Base-by-base conservation (phyloP, 2,329 filamentous ascomycete species). In the Trichocomaceae sp. region DNA sequence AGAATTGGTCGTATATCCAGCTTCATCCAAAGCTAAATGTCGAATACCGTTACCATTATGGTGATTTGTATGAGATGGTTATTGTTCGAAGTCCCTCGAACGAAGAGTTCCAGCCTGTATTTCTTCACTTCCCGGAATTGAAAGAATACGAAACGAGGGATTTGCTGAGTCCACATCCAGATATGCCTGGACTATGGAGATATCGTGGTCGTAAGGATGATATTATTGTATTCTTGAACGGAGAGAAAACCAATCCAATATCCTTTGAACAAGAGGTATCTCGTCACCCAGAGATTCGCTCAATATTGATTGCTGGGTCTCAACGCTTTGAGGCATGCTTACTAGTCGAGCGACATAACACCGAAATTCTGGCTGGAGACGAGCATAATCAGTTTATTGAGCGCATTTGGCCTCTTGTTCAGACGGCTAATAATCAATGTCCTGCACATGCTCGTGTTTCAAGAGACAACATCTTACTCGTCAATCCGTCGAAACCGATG, bases 141-240 rank as follows among this genome's bases (percentile, higher is more conserved):
- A 10, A 47, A 4, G 42, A 37, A 12, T 52, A 35, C 19, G 42
- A 29, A 20, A 52, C 50, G 2, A 52, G 47, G 22, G 50, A 52
- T 15, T 29, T 52, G 20, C 47, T 52, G 15, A 47, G 42, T 15
- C 31, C 50, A 6, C 50, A 52, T 7, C 31, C 31, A 5, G 29
- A 46, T 2, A 15, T 52, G 5, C 19, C 42, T 1, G 26, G 41
- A 3, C 17, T 17, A 17, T 52, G 42, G 50, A 52, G 42, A 4
- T 42, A 52, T 47, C 31, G 42, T n/a, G 37, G 42, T 9, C 50
- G 50, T 9, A n/a, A 42, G 19, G 50, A 52, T n/a, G 42, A 52
- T 5, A 20, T 52, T 9, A 52, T 52, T 20, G 31, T 52, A 2
- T 47, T 52, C 15, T 22, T 52, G 8, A 29, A 52, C 46, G 50